A percentile compares a stretch with the other conserved stretches of the same genome.
Conservation (phyloP, 2,329 filamentous ascomycete genomes). For the Colletotrichum sp. region DNA sequence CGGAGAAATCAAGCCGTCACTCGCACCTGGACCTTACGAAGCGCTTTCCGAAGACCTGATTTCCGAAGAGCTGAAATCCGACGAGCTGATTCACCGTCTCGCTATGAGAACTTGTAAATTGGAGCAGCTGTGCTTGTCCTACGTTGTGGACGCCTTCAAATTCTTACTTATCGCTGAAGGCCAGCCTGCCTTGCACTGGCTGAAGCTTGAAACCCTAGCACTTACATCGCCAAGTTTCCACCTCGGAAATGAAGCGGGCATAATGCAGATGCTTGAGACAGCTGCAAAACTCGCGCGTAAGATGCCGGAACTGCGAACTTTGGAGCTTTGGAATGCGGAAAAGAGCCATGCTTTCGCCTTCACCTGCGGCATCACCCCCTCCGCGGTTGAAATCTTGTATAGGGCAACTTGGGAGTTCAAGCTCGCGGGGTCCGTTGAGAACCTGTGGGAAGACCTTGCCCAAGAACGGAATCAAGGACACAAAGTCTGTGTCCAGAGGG, state of each 20-base stretch:
- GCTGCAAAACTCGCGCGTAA: neutral
- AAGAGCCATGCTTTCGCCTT: neutral
- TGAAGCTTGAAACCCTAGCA: neutral
- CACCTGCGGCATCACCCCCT: neutral
- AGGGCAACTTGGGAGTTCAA: neutral
- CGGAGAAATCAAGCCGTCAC: neutral
- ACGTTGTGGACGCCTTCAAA: neutral
- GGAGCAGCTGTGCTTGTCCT: neutral
- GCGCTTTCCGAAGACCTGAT: neutral
- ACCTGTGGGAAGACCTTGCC: neutral
- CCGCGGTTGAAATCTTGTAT: neutral
- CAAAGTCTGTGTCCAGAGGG: neutral
- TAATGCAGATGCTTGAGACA: neutral
- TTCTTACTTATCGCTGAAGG: neutral
- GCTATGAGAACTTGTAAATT: neutral
- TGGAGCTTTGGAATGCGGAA: neutral
- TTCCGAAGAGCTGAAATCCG: too few species aligned
- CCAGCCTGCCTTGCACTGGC: neutral
- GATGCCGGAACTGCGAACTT: neutral
- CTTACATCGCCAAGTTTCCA: neutral
- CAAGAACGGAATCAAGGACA: neutral
- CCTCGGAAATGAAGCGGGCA: neutral
- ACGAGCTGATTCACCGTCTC: neutral
- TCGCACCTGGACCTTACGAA: too few species aligned
- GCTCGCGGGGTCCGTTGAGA: neutral